phyloP scores from a whole-genome alignment of 2,329 filamentous ascomycete genomes.

The Tolypocladium ovalisporum region DNA sequence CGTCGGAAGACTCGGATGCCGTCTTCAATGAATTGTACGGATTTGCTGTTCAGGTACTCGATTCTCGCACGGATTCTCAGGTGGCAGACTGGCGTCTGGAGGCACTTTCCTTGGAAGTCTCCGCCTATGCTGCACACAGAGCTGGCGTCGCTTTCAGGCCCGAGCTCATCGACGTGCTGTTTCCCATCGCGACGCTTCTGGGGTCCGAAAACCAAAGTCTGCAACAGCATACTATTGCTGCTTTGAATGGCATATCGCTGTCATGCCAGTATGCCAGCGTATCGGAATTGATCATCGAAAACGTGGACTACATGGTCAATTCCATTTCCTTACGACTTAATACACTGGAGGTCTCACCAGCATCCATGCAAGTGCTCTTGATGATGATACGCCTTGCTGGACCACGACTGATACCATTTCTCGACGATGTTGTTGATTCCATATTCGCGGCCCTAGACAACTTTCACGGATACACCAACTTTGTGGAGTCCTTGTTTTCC shows the following conservation, averaged over 20 bases:
- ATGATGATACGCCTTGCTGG: constrained; percentile 94
- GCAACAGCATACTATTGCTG: constrained; percentile 71
- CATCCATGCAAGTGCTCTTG: constrained; percentile 77
- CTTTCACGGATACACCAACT: constrained; percentile 81
- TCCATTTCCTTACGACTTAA: constrained; percentile 82
- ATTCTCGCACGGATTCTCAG: constrained; percentile 37
- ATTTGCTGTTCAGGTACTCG: constrained; percentile 53
- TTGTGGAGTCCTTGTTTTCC: constrained; percentile 77
- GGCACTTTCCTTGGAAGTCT: constrained; percentile 70
- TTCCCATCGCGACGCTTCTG: constrained; percentile 81
- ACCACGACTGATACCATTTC: constrained; percentile 67
- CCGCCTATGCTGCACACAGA: constrained; percentile 63
- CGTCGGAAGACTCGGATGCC: constrained; percentile 30
- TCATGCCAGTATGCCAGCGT: constrained; percentile 67
- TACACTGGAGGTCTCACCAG: constrained; percentile 82
- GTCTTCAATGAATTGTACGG: constrained; percentile 57
- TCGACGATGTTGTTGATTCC: constrained; percentile 83
- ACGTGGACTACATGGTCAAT: constrained; percentile 95
- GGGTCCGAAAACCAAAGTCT: constrained; percentile 59
- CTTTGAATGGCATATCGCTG: constrained; percentile 67
- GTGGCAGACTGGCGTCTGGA: constrained; percentile 59
- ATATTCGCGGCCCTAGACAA: constrained; percentile 91
- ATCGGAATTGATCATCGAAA: constrained; percentile 72
- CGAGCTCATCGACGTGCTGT: constrained; percentile 84
- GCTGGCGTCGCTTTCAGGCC: constrained; percentile 60